Evolutionary conservation across 1,284 basidiomycete species (phyloP).

Genomic region (Trametes versicolor): DNA sequence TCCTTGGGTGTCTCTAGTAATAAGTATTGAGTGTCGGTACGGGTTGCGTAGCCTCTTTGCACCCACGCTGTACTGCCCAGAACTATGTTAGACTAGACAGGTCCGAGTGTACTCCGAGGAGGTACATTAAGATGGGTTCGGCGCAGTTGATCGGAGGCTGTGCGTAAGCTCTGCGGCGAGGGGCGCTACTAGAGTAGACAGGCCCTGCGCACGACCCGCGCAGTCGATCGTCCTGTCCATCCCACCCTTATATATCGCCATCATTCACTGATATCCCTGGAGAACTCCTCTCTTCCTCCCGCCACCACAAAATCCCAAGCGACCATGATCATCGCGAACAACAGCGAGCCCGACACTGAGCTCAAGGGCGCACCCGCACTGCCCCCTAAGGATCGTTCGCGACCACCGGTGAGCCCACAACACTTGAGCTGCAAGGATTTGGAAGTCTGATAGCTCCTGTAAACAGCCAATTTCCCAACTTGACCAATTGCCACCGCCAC

Average conservation of each 20-base stretch:
- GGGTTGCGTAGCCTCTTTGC: too few species aligned
- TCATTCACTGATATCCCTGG: neutral
- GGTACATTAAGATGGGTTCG: neutral
- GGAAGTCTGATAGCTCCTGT: neutral
- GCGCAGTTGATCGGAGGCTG: neutral
- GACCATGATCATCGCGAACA: slow-evolving; percentile 13
- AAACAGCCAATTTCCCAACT: neutral
- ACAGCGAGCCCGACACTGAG: neutral
- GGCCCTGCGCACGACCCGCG: neutral
- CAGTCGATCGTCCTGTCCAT: slow-evolving; percentile 8
- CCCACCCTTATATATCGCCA: slow-evolving; percentile 5
- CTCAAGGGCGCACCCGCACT: neutral
- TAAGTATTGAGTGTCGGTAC: too few species aligned
- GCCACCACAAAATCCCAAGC: neutral
- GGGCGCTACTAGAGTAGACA: neutral
- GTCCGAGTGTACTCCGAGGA: too few species aligned
- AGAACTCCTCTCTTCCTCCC: neutral
- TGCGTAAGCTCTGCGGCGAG: slow-evolving; percentile 7
- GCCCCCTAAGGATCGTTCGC: slow-evolving; percentile 2
- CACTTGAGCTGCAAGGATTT: neutral
- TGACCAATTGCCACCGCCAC: slow-evolving; percentile 21
- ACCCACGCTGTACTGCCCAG: too few species aligned
- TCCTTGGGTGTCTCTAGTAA: too few species aligned
- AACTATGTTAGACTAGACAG: too few species aligned
- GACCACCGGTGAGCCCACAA: neutral